Evolutionary conservation across 2,329 filamentous ascomycete genomes (phyloP).

Genomic region (Clarireedia paspali): DNA sequence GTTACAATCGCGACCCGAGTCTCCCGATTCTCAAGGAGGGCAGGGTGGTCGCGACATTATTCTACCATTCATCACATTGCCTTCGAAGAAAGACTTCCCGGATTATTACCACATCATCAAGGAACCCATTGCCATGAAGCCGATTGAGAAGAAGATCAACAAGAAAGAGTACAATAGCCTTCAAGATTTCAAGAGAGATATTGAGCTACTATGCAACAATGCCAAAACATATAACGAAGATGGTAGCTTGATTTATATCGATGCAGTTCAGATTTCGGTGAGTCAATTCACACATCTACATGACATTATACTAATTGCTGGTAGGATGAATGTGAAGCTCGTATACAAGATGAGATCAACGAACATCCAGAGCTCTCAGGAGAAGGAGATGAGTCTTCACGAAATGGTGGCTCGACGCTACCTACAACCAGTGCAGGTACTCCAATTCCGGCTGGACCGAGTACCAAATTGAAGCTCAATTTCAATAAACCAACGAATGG

Average conservation of each 20-base stretch:
- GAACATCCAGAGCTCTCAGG: conserved; percentile 45
- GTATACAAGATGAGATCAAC: conserved; percentile 45
- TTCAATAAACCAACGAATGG: conserved; percentile 38
- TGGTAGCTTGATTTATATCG: conserved; percentile 80
- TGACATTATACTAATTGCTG: conserved; percentile 29
- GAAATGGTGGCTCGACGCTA: conserved; percentile 32
- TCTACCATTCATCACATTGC: conserved; percentile 86
- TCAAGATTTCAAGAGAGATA: conserved; percentile 73
- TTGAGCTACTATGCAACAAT: conserved; percentile 79
- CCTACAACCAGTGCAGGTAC: conserved; percentile 55
- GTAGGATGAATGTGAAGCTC: conserved; percentile 49
- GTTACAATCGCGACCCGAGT: conserved; percentile 26
- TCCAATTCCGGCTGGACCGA: conserved; percentile 48
- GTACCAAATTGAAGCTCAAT: conserved; percentile 57
- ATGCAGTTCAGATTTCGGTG: conserved; percentile 91
- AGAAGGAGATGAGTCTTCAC: conserved; percentile 40
- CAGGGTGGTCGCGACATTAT: conserved; percentile 73
- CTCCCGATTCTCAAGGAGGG: conserved; percentile 33
- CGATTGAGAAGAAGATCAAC: conserved; percentile 92
- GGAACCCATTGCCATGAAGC: conserved; percentile 91
- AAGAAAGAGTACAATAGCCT: conserved; percentile 84
- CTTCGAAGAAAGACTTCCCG: conserved; percentile 80
- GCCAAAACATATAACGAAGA: conserved; percentile 97
- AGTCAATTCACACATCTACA: conserved; percentile 29
- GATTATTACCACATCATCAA: conserved; percentile 95